Base-by-base conservation (phyloP, 2,329 filamentous ascomycete genomes). In the Tolypocladium ovalisporum region DNA sequence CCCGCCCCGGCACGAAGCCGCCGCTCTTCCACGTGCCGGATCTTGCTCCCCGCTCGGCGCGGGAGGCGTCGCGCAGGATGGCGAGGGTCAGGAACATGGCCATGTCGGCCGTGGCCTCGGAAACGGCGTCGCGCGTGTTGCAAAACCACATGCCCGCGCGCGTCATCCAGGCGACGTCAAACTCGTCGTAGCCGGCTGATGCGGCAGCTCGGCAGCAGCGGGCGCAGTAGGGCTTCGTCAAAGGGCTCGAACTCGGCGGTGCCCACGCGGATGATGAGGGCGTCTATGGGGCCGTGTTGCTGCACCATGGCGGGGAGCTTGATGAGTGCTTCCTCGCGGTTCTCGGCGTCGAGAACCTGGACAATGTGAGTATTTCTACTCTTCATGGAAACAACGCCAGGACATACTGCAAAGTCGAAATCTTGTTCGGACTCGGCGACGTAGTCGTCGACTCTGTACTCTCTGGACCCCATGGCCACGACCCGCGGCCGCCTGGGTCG, bases 61-160 rank as follows among this genome's bases (percentile, higher is more conserved):
- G 63, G 4, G 64, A 71, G 0, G 76, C 72, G 58, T 82, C 76
- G 54, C 78, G 74, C 24, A 82, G 62, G 1, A 75, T 65, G 0
- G 68, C 66, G 1, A 73, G 55, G 0, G 57, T 62, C 0, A 73
- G 54, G 44, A 72, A 72, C 34, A 71, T 61, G 17, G 79, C 74
- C 73, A 79, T 76, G 49, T 79, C 76, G 0, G 77, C 76, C 0
- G 76, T 79, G 2, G 79, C 77, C 57, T 83, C 76, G 0, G 79
- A 75, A 0, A 79, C 79, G 0, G 79, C 80, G 59, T 83, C 73
- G 2, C 76, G 65, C 0, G 75, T 75, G 61, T 81, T 83, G 68
- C 78, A 83, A 62, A 84, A 82, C 67, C 72, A 78, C 32, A 83
- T 74, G 6, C 68, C 69, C 8, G 73, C 61, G 15, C 57, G 44